These are phyloP conservation scores for Suillus clintonianus DNA, from an alignment of 768 basidiomycete species.

Conservation along the genomic window DNA sequence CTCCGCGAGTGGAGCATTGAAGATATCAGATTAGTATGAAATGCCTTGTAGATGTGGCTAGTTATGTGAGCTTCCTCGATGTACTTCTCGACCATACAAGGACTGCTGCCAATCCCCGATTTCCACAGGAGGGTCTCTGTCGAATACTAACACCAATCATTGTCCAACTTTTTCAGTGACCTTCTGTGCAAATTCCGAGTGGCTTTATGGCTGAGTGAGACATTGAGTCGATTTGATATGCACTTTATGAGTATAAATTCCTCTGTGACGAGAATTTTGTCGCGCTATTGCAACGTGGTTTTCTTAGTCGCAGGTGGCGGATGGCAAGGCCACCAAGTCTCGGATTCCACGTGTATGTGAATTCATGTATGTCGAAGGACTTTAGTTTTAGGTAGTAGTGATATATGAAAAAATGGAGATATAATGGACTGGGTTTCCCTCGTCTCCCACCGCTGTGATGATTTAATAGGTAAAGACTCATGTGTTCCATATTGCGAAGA, in stretches of 20 bases:
- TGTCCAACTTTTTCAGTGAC: not conserved
- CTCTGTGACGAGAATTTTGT: too few species aligned
- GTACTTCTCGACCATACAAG: not conserved
- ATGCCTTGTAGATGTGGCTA: not conserved
- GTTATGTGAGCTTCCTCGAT: not conserved
- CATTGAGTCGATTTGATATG: too few species aligned
- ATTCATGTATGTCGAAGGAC: not conserved
- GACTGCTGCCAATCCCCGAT: not conserved
- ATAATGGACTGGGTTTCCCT: not conserved
- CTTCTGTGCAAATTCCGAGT: not conserved
- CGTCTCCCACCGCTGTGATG: not conserved
- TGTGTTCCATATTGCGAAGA: not conserved
- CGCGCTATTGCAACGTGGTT: too few species aligned
- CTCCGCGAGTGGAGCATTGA: slow-evolving; percentile 81
- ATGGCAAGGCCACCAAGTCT: not conserved
- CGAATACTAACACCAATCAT: too few species aligned
- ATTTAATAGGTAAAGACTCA: not conserved
- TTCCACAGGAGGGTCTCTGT: not conserved
- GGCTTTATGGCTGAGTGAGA: too few species aligned
- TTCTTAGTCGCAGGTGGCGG: not conserved
- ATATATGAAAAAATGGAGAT: not conserved
- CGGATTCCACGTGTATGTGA: not conserved
- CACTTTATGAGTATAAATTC: too few species aligned
- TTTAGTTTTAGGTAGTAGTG: not conserved
- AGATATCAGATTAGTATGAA: slow-evolving; percentile 1